phyloP scores from a whole-genome alignment of 148 eudicot genomes.

The Arbutus unedo region DNA sequence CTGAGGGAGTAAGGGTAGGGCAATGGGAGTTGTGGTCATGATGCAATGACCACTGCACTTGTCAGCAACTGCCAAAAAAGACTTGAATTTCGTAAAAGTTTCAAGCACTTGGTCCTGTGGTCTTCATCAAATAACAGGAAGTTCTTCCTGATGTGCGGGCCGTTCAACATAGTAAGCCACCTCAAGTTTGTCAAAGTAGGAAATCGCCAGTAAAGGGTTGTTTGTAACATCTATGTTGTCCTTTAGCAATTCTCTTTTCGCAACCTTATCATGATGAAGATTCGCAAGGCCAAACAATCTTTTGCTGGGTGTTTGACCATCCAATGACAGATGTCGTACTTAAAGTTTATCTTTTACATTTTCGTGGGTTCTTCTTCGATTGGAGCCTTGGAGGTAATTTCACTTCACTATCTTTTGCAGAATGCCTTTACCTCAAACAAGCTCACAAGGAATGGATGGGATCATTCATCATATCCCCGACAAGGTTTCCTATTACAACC shows the following conservation, averaged over 20 bases:
- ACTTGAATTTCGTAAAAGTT: neutral
- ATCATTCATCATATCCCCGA: neutral
- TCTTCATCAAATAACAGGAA: neutral
- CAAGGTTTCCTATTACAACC: neutral
- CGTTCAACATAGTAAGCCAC: neutral
- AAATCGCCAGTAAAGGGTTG: constrained; percentile 1
- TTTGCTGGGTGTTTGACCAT: neutral
- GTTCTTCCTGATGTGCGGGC: neutral
- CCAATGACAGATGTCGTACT: neutral
- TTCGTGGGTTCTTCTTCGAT: neutral
- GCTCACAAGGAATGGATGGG: neutral
- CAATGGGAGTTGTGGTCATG: neutral
- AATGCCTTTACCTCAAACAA: neutral
- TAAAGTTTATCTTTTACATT: neutral
- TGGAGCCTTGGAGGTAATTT: neutral
- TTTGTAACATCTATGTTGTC: neutral
- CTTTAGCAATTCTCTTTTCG: neutral
- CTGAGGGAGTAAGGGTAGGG: neutral
- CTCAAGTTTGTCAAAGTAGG: neutral
- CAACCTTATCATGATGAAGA: neutral
- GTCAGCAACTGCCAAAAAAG: neutral
- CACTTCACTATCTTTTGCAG: neutral
- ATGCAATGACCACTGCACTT: neutral
- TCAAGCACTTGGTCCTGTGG: neutral
- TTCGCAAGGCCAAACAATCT: neutral